Percentiles rank a stretch among this genome's conserved stretches.
Evolutionary conservation across 345 rosid genomes (phyloP).

Genomic region (Psidium guajava): DNA sequence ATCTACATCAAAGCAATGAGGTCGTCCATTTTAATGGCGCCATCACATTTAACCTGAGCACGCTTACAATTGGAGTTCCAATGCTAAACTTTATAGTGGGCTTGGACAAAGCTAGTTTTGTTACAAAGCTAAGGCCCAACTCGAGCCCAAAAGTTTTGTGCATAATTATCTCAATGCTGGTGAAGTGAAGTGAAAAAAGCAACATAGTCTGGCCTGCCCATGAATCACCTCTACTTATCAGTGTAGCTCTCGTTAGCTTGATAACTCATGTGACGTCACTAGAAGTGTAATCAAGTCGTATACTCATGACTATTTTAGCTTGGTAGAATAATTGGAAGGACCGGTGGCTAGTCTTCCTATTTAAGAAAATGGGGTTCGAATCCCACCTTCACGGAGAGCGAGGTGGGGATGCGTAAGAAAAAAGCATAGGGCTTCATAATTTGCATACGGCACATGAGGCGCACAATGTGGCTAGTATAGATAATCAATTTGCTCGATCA

Average conservation of each 20-base stretch:
- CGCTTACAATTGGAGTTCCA: not conserved
- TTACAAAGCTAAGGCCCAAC: not conserved
- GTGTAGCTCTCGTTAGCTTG: not conserved
- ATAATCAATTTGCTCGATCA: too few species aligned
- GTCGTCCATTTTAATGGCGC: not conserved
- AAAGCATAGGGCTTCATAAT: too few species aligned
- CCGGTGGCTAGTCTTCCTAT: too few species aligned
- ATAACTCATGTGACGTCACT: not conserved
- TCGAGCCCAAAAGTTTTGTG: not conserved
- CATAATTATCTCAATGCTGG: too few species aligned
- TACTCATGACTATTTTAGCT: not conserved
- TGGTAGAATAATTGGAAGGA: not conserved
- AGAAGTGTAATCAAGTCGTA: not conserved
- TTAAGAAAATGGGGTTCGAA: too few species aligned
- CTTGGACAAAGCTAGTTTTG: not conserved
- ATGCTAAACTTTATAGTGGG: not conserved
- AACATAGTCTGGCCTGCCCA: not conserved
- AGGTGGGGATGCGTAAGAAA: too few species aligned
- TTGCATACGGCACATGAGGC: too few species aligned
- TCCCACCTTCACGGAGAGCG: too few species aligned
- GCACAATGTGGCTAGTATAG: too few species aligned
- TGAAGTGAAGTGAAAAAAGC: not conserved
- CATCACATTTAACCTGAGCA: not conserved
- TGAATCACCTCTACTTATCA: too few species aligned
- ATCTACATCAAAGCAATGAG: not conserved